A percentile compares a stretch with the other conserved stretches of the same genome.
Evolutionary conservation across 2,329 filamentous ascomycete genomes (phyloP).

Genomic region (Monilinia polystroma): DNA sequence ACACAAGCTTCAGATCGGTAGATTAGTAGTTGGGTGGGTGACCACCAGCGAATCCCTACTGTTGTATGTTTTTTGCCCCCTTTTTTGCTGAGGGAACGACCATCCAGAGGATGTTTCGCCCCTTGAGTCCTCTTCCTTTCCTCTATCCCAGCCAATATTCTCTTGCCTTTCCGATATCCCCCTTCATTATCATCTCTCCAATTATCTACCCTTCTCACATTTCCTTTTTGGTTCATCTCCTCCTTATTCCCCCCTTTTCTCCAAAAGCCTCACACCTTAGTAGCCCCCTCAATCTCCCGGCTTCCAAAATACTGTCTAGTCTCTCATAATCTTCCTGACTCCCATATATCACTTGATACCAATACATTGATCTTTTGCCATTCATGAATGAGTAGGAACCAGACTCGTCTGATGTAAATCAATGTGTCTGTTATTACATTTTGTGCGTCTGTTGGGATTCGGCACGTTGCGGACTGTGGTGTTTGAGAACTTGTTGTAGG

Average conservation of each 20-base stretch:
- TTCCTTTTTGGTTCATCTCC: background rate
- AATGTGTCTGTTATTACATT: background rate
- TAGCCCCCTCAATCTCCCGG: background rate
- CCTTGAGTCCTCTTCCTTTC: background rate
- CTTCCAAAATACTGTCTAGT: slow-evolving; percentile 2
- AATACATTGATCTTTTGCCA: background rate
- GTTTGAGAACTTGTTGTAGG: background rate
- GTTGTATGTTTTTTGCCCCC: background rate
- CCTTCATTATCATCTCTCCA: background rate
- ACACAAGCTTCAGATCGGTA: no score
- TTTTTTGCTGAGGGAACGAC: background rate
- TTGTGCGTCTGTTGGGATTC: background rate
- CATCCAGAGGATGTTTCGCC: background rate
- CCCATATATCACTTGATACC: background rate
- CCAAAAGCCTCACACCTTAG: background rate
- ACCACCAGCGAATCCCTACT: no score
- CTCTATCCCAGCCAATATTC: background rate
- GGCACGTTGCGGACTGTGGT: no score
- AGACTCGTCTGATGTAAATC: background rate
- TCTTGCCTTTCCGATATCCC: background rate
- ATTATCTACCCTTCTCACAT: no score
- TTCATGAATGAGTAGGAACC: background rate
- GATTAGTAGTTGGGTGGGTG: no score
- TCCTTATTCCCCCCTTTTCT: background rate
- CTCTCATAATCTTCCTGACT: background rate